Evolutionary conservation across 1,284 basidiomycete genomes (phyloP).

Genomic region (Ustilago esculenta): DNA sequence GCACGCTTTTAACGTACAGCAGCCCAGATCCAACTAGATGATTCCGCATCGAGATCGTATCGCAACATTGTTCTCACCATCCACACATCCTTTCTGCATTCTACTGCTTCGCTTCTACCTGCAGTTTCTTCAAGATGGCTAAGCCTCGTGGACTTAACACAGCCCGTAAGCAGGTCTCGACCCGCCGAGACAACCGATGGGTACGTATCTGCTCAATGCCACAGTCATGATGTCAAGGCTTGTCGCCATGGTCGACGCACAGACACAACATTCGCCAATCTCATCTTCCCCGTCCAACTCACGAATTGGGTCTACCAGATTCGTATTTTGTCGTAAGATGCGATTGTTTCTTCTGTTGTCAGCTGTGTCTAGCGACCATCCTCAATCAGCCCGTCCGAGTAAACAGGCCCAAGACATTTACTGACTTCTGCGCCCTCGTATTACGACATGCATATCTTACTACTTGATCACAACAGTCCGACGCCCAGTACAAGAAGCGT

Average conservation of each 20-base stretch:
- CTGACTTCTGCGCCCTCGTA: slow-evolving; percentile 9
- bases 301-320: no score
- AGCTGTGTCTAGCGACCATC: no score
- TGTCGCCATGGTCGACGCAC: no score
- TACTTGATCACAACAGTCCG: slow-evolving; percentile 74
- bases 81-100: slow-evolving; percentile 8
- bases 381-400: no score
- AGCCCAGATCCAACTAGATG: slow-evolving; percentile 1
- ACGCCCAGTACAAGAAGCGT: slow-evolving; percentile 99
- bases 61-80: slow-evolving; percentile 13
- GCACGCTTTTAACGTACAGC: slow-evolving; percentile 6
- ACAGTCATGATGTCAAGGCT: no score
- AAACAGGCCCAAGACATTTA: no score
- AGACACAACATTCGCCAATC: no score
- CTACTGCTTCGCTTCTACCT: not conserved
- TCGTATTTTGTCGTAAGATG: no score
- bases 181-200: slow-evolving; percentile 97
- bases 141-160: slow-evolving; percentile 99
- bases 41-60: not conserved
- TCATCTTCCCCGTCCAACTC: no score
- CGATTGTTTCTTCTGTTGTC: not conserved
- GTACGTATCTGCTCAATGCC: slow-evolving; percentile 37
- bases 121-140: slow-evolving; percentile 59
- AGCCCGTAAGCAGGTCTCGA: slow-evolving; percentile 95
- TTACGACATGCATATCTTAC: not conserved